These are phyloP conservation scores for Sarcomyxa edulis DNA, from an alignment of 768 basidiomycete species.

Conservation along the genomic window DNA sequence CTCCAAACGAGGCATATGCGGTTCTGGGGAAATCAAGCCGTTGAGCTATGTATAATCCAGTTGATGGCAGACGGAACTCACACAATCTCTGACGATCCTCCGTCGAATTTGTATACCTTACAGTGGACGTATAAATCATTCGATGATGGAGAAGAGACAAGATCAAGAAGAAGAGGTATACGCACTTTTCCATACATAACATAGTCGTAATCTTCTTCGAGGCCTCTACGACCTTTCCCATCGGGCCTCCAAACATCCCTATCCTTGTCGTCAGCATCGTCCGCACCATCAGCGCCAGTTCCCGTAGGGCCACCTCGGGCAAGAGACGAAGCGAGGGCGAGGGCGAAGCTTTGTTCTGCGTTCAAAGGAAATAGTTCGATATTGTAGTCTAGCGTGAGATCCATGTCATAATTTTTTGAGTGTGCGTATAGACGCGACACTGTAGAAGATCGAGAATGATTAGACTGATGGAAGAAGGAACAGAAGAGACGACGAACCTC, in stretches of 20 bases:
- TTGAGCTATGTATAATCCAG: conserved; percentile 2
- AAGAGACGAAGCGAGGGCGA: conserved; percentile 83
- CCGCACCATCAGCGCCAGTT: conserved; percentile 35
- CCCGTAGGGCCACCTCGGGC: conserved; percentile 44
- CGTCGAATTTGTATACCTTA: conserved; percentile 96
- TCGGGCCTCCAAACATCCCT: conserved; percentile 82
- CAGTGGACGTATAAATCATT: not conserved
- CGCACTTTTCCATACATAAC: conserved; percentile 98
- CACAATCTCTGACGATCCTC: conserved; percentile 80
- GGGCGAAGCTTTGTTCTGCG: conserved; percentile 65
- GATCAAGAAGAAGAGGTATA: conserved; percentile 2
- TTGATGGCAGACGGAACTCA: conserved; percentile 33
- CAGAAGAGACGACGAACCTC: conserved; percentile 56
- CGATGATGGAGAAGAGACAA: not conserved
- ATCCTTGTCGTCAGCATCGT: conserved; percentile 65
- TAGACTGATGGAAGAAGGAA: conserved; percentile 2
- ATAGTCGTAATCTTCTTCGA: conserved; percentile 97
- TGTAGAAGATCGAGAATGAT: conserved; percentile 31
- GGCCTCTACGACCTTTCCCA: conserved; percentile 69
- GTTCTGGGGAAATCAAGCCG: conserved; percentile 48
- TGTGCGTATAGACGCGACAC: conserved; percentile 89
- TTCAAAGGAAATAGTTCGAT: conserved; percentile 80
- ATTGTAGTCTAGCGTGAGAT: conserved; percentile 91
- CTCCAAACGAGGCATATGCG: conserved; percentile 95
- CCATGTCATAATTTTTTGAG: conserved; percentile 91